Evolutionary conservation across 257 asterid genomes (phyloP), one percentile per base, ranked within the genome.

Genomic region (Petunia axillaris): DNA sequence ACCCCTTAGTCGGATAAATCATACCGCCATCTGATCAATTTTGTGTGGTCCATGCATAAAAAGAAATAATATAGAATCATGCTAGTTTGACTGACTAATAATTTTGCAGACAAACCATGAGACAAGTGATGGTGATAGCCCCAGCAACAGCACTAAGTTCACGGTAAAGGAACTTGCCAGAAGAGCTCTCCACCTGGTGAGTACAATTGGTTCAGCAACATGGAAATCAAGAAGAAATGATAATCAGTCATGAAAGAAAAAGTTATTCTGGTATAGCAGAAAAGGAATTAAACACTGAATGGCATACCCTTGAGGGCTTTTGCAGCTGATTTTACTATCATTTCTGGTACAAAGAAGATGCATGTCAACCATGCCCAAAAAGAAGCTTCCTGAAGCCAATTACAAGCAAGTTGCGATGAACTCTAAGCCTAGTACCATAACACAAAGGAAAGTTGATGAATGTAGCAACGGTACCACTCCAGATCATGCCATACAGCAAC

Each of bases 301-400:
- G 76, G 62, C 48, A 77, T 79, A 80, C 93, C 99, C 97, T 90
- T 85, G 82, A 87, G 75, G 11, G 92, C 73, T 65, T 80, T 89
- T 58, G 97, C 87, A 14, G 89, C 88, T 57, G 98, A 92, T 87
- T 93, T 93, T 65, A 93, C 88, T 39, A 95, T 87, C 90, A 95
- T 91, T 87, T 95, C 98, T 40, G 99, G 99, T 78, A 95, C 84
- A 82, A 93, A 95, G 85, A 95, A 93, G 87, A 93, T 81, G 85
- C 99, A 93, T 35, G 99, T 95, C 91, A 95, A 87, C 99, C 99
- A 93, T 48, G 99, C 97, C 98, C 98, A 95, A n/a, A 93, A 84
- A 95, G 93, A 87, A 95, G 98, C 84, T 95, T 95, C 99, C 99
- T 95, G 88, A 46, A 87, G 84, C 81, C 68, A 68, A 76, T 62